Conservation (phyloP, 1,139 yeast genomes). For the Suhomyces chickasaworum region DNA sequence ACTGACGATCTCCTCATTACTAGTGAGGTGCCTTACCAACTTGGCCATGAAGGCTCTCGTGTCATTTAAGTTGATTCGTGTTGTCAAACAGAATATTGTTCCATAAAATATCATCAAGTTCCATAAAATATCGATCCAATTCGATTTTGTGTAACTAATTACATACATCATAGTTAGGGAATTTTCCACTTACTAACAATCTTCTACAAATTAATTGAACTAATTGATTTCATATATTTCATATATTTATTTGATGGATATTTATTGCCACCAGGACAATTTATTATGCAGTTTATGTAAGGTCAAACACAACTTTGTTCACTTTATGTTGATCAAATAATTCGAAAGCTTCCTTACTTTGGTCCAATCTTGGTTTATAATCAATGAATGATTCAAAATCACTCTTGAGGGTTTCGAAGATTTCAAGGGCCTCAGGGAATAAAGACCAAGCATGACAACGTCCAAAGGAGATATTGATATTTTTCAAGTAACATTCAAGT, state of each 20-base stretch:
- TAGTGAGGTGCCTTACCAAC: slow-evolving; percentile 91
- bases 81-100: too few species aligned
- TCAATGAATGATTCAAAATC: slow-evolving; percentile 55
- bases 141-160: too few species aligned
- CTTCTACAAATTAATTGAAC: background rate
- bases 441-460: slow-evolving; percentile 65
- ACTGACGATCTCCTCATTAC: slow-evolving; percentile 90
- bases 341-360: slow-evolving; percentile 50
- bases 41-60: slow-evolving; percentile 45
- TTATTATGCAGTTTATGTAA: slow-evolving; percentile 9
- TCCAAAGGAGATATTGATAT: slow-evolving; percentile 61
- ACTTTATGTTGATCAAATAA: slow-evolving; percentile 56
- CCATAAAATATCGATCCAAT: too few species aligned
- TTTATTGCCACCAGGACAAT: slow-evolving; percentile 1
- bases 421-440: slow-evolving; percentile 53
- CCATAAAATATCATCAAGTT: too few species aligned
- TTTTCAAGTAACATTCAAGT: slow-evolving; percentile 59
- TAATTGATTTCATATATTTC: background rate
- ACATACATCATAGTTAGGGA: too few species aligned
- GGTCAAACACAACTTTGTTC: slow-evolving; percentile 55
- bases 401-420: slow-evolving; percentile 47
- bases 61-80: too few species aligned
- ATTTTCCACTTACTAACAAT: too few species aligned
- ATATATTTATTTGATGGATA: background rate
- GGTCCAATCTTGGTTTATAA: slow-evolving; percentile 42